Percentiles rank a stretch among this genome's conserved stretches.
Conservation (phyloP, 805 yeast species). For the Tetrapisispora namnaoensis region DNA sequence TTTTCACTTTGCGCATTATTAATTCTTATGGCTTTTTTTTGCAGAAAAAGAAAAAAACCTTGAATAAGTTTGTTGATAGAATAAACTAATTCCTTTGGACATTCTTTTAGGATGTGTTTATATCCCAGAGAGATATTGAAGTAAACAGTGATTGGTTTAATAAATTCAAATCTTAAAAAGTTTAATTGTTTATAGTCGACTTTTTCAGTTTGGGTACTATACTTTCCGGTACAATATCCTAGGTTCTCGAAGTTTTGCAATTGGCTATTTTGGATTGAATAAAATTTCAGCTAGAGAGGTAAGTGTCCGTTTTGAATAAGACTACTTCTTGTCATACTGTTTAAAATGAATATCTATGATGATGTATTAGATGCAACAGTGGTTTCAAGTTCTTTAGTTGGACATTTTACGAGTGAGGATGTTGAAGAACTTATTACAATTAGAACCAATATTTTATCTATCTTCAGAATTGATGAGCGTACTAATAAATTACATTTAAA, state of each 20-base stretch:
- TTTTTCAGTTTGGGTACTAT: too few species aligned
- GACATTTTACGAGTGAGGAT: conserved; percentile 35
- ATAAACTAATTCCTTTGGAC: too few species aligned
- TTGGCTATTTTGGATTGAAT: too few species aligned
- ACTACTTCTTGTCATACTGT: not conserved
- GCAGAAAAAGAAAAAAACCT: not conserved
- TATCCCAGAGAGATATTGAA: too few species aligned
- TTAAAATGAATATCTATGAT: conserved; percentile 70
- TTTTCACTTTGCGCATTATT: not conserved
- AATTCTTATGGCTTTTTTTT: not conserved
- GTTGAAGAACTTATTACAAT: conserved; percentile 53
- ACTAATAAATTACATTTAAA: conserved; percentile 31
- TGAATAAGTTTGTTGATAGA: not conserved
- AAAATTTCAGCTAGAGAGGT: too few species aligned
- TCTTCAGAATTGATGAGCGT: conserved; percentile 15
- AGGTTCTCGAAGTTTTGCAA: too few species aligned
- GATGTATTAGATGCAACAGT: conserved; percentile 70
- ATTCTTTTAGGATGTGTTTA: too few species aligned
- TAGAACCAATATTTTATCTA: conserved; percentile 51
- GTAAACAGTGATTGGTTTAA: too few species aligned
- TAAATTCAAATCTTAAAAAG: too few species aligned
- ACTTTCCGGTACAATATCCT: too few species aligned
- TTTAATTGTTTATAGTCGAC: too few species aligned
- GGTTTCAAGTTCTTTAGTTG: conserved; percentile 50
- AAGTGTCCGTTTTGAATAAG: too few species aligned